A percentile compares a stretch with the other conserved stretches of the same genome.
phyloP scores from a whole-genome alignment of 306 rosid genomes.

The Vigna reflexopilosa region DNA sequence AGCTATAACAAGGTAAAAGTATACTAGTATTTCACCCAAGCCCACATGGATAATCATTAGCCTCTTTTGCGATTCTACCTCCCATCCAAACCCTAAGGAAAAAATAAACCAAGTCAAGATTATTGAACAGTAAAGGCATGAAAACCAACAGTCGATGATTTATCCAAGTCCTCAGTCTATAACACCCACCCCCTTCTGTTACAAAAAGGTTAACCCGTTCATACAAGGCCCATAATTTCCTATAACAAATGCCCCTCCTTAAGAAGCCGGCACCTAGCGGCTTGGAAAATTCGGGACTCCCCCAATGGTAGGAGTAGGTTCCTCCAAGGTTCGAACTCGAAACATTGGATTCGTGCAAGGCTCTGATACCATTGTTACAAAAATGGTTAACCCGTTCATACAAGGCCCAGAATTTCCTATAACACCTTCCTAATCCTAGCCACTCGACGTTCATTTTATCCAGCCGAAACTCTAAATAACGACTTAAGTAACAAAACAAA shows the following conservation, averaged over 20 bases:
- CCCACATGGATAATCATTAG: slow-evolving; percentile 6
- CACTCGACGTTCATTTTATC: slow-evolving; percentile 16
- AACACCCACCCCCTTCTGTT: background rate
- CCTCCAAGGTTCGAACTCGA: no score
- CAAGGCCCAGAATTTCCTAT: no score
- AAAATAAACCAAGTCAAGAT: background rate
- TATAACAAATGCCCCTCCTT: no score
- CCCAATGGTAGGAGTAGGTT: no score
- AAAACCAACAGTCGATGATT: slow-evolving; percentile 2
- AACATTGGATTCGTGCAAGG: no score
- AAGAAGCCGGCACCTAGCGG: no score
- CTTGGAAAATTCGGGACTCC: no score
- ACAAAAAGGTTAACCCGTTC: no score
- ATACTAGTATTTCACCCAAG: slow-evolving; percentile 5
- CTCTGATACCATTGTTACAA: no score
- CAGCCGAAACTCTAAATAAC: slow-evolving; percentile 2
- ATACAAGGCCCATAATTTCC: no score
- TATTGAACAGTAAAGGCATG: background rate
- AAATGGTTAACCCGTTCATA: no score
- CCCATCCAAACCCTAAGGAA: background rate
- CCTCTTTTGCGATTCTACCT: background rate
- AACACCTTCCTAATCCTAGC: slow-evolving; percentile 1
- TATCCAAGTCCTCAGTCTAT: background rate
- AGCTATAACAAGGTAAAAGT: slow-evolving; percentile 13
- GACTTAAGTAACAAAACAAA: slow-evolving; percentile 19